Conservation (phyloP, 169 alveolate genomes). For the Plasmodium coatneyi region DNA sequence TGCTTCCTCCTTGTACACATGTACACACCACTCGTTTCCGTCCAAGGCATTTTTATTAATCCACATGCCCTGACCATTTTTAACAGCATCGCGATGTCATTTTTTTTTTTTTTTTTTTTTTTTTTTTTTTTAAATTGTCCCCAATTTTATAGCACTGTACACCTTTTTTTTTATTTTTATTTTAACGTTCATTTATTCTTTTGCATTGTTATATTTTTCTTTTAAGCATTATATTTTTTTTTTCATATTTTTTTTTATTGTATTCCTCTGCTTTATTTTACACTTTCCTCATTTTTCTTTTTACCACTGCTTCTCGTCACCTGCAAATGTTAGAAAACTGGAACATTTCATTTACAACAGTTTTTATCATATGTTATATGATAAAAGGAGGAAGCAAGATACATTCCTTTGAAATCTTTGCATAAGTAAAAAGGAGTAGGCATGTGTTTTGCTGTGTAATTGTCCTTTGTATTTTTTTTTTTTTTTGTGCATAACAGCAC, state of each 20-base stretch:
- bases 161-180: background rate
- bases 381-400: slow-evolving; percentile 8
- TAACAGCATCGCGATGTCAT: background rate
- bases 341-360: slow-evolving; percentile 40
- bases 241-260: background rate
- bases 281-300: slow-evolving; percentile 6
- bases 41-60: background rate
- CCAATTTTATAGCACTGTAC: background rate
- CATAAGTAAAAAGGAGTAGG: slow-evolving; percentile 3
- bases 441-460: slow-evolving; percentile 7
- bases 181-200: background rate
- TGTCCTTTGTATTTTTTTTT: slow-evolving; percentile 21
- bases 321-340: background rate
- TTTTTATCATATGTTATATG: background rate
- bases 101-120: background rate
- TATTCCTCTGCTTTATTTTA: background rate
- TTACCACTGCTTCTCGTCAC: background rate
- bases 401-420: background rate
- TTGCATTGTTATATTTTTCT: slow-evolving; percentile 3
- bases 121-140: background rate
- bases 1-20: background rate
- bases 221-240: background rate
- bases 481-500: background rate
- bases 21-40: background rate
- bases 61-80: background rate